Base-by-base conservation (phyloP, 192 early-diverging fungal species). In the Backusella mclennaniae region DNA sequence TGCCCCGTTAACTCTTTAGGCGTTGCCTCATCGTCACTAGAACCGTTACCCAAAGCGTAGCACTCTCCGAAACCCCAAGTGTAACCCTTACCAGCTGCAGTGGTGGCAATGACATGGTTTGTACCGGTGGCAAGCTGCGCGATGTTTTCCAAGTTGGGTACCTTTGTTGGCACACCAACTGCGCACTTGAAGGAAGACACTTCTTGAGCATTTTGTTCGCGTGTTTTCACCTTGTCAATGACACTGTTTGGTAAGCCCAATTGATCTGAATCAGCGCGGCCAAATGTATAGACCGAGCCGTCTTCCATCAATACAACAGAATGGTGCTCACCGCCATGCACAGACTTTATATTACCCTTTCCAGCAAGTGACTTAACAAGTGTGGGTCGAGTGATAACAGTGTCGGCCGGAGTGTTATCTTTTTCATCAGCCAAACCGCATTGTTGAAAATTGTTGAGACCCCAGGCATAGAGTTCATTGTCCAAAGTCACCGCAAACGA, bases 41-140 rank as follows among this genome's bases (percentile, higher is more conserved):
- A 87, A 39, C 89, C 92, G 73, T 94, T 97, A 29, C 92, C 92
- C 41, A 96, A 89, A 77, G 93, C 93, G 6, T 92, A 88, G 85
- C 90, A 91, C 70, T 95, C 94, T 52, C 94, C 95, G 78, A 92
- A 97, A 29, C 97, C 97, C 96, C 97, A 98, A 11, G 92, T 82
- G 76, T 93, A 96, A 17, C 93, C 87, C 8, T 85, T 78, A 59
- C 90, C 90, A 39, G 88, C 88, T 42, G 74, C 44, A 2, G 87
- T 86, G 42, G 91, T 69, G 12, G 85, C 90, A 29, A 91, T 59
- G 46, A 79, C 84, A 79, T 89, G 88, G 74, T 89, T 86, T 21
- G 84, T 80, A 44, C 92, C 92, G 69, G 84, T 86, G 21, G 84
- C 81, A 78, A 96, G 81, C 35, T 82, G 80, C 14, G 66, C 74